A percentile compares a stretch with the other conserved stretches of the same genome.
phyloP scores from a whole-genome alignment of 176 grass and related monocot genomes.

The Saccharum spontaneum region DNA sequence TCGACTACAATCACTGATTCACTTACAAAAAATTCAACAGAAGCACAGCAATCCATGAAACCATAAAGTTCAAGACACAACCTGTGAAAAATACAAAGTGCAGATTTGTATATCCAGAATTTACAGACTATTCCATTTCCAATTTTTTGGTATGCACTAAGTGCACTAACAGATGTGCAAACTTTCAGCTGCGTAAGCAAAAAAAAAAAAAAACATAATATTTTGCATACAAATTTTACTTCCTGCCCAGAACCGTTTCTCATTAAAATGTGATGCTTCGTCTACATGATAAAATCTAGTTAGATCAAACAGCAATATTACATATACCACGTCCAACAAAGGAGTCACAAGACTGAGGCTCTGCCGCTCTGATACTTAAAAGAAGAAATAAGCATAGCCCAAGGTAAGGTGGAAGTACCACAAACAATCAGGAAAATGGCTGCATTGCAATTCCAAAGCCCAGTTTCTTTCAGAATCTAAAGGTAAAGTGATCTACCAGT shows the following conservation, averaged over 20 bases:
- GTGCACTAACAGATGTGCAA: neutral
- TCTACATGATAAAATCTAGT: neutral
- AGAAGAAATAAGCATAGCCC: neutral
- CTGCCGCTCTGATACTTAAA: neutral
- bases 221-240: conserved; percentile 14
- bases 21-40: conserved; percentile 5
- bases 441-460: neutral
- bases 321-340: neutral
- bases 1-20: neutral
- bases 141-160: neutral
- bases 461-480: neutral
- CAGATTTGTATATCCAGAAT: neutral
- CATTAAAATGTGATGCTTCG: neutral
- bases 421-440: neutral
- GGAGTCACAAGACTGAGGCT: neutral
- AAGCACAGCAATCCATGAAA: conserved; percentile 1
- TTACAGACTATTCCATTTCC: neutral
- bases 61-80: neutral
- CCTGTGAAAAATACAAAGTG: neutral
- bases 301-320: neutral
- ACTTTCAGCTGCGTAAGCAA: neutral
- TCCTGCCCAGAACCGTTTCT: neutral
- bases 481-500: no score
- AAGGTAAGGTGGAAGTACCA: neutral
- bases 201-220: neutral